These are phyloP conservation scores for Sarocladium kiliense DNA, from an alignment of 2,329 filamentous ascomycete genomes.

Conservation along the genomic window DNA sequence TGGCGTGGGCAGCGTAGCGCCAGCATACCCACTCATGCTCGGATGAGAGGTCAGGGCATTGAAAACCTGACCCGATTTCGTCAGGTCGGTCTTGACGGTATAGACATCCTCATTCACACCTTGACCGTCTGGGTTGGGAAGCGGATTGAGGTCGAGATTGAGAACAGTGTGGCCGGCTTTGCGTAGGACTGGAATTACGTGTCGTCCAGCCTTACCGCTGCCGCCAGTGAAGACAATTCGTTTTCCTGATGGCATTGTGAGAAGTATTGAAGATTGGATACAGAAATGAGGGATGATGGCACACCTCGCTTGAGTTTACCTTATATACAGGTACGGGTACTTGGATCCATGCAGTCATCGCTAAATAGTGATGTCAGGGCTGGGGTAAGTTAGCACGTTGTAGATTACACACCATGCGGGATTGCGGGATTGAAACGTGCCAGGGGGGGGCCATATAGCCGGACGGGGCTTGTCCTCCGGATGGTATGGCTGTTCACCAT, in stretches of 20 bases:
- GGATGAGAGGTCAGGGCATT: constrained; percentile 42
- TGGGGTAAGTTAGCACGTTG: too few species aligned
- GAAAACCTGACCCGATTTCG: constrained; percentile 31
- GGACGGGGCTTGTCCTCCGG: background rate
- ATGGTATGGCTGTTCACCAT: too few species aligned
- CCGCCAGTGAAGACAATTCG: constrained; percentile 28
- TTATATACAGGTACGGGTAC: too few species aligned
- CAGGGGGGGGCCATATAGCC: background rate
- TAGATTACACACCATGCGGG: background rate
- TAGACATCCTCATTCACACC: constrained; percentile 18
- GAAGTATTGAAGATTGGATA: background rate
- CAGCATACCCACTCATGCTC: constrained; percentile 20
- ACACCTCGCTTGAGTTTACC: background rate
- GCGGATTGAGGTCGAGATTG: constrained; percentile 28
- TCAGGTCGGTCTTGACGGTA: constrained; percentile 29
- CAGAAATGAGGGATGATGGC: background rate
- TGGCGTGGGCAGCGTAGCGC: constrained; percentile 30
- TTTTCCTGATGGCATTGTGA: background rate
- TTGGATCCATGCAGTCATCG: background rate
- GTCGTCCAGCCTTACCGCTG: constrained; percentile 28
- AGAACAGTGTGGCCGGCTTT: constrained; percentile 27
- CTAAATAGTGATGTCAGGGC: background rate
- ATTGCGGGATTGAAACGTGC: background rate
- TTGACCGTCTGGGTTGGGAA: constrained; percentile 15
- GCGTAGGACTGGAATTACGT: constrained; percentile 27